phyloP scores from a whole-genome alignment of 2,329 filamentous ascomycete species.

The Phaeosphaeria sp. region DNA sequence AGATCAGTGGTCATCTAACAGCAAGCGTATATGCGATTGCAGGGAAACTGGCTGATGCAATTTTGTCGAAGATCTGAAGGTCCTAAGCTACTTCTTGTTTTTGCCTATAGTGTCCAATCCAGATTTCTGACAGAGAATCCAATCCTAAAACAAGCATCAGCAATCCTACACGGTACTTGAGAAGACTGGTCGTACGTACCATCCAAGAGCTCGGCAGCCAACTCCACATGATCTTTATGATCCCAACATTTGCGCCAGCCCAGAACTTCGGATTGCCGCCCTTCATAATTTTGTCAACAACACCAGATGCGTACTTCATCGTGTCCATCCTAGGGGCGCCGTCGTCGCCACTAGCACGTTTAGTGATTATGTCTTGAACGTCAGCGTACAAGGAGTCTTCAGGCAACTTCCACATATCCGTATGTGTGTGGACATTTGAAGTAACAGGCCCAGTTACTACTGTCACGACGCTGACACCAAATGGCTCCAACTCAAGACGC shows the following conservation, averaged over 20 bases:
- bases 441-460: slow-evolving; percentile 18
- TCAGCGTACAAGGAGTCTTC: slow-evolving; percentile 3
- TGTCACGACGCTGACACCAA: slow-evolving; percentile 22
- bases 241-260: background rate
- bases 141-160: slow-evolving; percentile 1
- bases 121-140: background rate
- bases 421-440: slow-evolving; percentile 1
- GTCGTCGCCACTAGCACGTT: slow-evolving; percentile 7
- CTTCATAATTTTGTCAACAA: slow-evolving; percentile 17
- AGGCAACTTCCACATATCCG: slow-evolving; percentile 6
- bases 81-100: background rate
- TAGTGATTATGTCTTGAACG: slow-evolving; percentile 2
- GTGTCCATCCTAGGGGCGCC: slow-evolving; percentile 9
- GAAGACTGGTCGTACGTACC: background rate
- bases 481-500: slow-evolving; percentile 21
- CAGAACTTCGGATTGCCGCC: slow-evolving; percentile 3
- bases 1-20: slow-evolving; percentile 45
- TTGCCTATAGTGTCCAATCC: slow-evolving; percentile 5
- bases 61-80: slow-evolving; percentile 7
- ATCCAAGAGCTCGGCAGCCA: background rate
- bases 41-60: slow-evolving; percentile 41
- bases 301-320: slow-evolving; percentile 6
- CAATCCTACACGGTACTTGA: background rate
- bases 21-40: slow-evolving; percentile 48
- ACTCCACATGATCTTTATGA: background rate